These are phyloP conservation scores for Phyllosticta citriasiana DNA, from an alignment of 2,329 filamentous ascomycete genomes.

Conservation along the genomic window DNA sequence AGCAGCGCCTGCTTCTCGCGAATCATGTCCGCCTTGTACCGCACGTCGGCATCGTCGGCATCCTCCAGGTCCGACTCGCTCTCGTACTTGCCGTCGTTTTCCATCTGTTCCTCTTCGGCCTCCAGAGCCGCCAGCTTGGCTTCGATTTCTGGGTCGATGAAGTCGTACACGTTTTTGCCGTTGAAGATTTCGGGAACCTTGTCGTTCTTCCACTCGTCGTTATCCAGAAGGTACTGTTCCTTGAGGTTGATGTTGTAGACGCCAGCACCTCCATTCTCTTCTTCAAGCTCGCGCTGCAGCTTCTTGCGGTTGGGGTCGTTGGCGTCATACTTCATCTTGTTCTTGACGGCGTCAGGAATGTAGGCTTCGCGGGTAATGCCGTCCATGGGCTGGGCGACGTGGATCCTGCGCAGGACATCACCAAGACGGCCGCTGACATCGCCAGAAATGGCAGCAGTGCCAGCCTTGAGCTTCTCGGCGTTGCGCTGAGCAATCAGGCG, in stretches of 20 bases:
- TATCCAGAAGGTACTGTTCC: constrained; percentile 74
- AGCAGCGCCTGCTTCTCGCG: constrained; percentile 89
- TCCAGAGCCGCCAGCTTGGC: constrained; percentile 83
- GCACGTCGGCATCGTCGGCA: constrained; percentile 75
- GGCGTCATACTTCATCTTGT: constrained; percentile 81
- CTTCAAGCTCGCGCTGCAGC: constrained; percentile 79
- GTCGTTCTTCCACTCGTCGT: constrained; percentile 93
- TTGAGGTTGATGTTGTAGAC: constrained; percentile 92
- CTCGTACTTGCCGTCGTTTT: constrained; percentile 89
- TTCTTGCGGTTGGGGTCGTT: constrained; percentile 72
- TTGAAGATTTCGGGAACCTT: constrained; percentile 89
- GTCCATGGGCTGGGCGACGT: constrained; percentile 88
- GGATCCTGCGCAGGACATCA: constrained; percentile 86
- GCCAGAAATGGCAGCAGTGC: constrained; percentile 63
- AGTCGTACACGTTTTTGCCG: constrained; percentile 96
- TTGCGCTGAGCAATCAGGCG: constrained; percentile 86
- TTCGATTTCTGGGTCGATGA: constrained; percentile 93
- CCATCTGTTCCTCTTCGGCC: constrained; percentile 87
- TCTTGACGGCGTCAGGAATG: constrained; percentile 77
- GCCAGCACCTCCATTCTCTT: constrained; percentile 85
- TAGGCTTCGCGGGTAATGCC: constrained; percentile 70
- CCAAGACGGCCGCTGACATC: constrained; percentile 73
- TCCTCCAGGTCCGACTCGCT: constrained; percentile 65
- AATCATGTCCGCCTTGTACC: constrained; percentile 89
- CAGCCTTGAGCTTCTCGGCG: constrained; percentile 85